Evolutionary conservation across 305 asterid species (phyloP), one percentile per base, ranked within the genome.

Genomic region (Euphrasia arctica): DNA sequence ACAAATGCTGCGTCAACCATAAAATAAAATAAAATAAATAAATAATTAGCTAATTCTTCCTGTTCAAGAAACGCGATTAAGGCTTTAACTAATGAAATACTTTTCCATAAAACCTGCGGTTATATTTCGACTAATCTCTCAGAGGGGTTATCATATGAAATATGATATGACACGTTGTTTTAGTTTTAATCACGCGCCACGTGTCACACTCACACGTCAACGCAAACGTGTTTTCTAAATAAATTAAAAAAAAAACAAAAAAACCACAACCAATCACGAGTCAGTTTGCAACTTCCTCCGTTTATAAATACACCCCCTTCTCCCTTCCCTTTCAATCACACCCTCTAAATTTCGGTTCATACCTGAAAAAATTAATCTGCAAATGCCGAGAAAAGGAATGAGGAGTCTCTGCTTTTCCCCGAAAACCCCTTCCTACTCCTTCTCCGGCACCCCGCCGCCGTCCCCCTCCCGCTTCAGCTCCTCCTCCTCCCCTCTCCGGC

Each of bases 311-410:
- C 11, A 14, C 28, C 2, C 29, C 11, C 58, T 27, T 50, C 62
- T 39, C 32, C 31, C 27, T 51, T 51, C 67, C 56, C 70, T 49
- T 61, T 28, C 32, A 12, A 18, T 9, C 9, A 61, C 39, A 28
- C 29, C 55, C 5, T 14, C 70, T 32, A 18, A 18, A 18, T 18
- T 18, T 18, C 9, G 41, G 7, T 32, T 14, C 66, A 50, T 60
- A 62, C 61, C 54, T 52, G 1, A 31, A 12, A 31, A 32, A 0
- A 22, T 2, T 0, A n/a, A 27, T 9, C 61, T 28, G 9, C 42
- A 18, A n/a, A 58, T 89, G 97, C 89, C 95, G 29, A 70, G 83
- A 34, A 84, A 88, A 80, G 89, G 89, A 67, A 85, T 86, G 95
- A 79, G 70, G 31, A 77, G 74, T 51, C 28, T 87, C 22, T 79